phyloP scores from a whole-genome alignment of 2,329 filamentous ascomycete genomes.

The Microdochium trichocladiopsis region DNA sequence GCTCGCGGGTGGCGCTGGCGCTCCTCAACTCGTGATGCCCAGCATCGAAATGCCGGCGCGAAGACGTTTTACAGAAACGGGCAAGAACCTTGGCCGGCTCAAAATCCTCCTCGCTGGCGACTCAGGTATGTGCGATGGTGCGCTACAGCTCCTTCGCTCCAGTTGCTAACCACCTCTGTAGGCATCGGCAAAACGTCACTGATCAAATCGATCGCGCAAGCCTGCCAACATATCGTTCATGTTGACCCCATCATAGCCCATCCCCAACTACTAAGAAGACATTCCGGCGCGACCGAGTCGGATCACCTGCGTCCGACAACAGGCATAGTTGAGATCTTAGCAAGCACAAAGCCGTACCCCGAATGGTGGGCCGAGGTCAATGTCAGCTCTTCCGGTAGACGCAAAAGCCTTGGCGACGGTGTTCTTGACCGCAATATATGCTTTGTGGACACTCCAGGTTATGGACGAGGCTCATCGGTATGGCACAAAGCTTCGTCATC shows the following conservation, averaged over 20 bases:
- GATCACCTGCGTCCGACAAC: slow-evolving; percentile 17
- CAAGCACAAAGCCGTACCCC: slow-evolving; percentile 78
- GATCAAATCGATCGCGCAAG: slow-evolving; percentile 80
- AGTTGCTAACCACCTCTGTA: slow-evolving; percentile 23
- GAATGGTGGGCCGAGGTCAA: slow-evolving; percentile 82
- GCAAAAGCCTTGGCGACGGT: slow-evolving; percentile 67
- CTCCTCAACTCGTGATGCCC: slow-evolving; percentile 92
- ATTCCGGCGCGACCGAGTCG: slow-evolving; percentile 5
- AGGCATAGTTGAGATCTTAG: slow-evolving; percentile 61
- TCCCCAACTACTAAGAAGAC: slow-evolving; percentile 9
- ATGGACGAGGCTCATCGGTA: slow-evolving; percentile 45
- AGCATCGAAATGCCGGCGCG: slow-evolving; percentile 86
- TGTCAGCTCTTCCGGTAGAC: slow-evolving; percentile 47
- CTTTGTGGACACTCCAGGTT: slow-evolving; percentile 80
- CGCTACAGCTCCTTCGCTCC: slow-evolving; percentile 8
- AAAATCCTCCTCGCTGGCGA: slow-evolving; percentile 84
- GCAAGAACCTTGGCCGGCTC: slow-evolving; percentile 75
- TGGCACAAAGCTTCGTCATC: slow-evolving; percentile 14
- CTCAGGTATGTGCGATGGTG: slow-evolving; percentile 48
- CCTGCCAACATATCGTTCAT: slow-evolving; percentile 88
- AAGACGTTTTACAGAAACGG: slow-evolving; percentile 81
- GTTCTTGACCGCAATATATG: slow-evolving; percentile 88
- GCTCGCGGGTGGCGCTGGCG: slow-evolving; percentile 39
- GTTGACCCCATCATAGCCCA: slow-evolving; percentile 58
- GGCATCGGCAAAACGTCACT: slow-evolving; percentile 85